Evolutionary conservation across 208 protist genomes (phyloP).

Genomic region (Trypanosoma rangeli): DNA sequence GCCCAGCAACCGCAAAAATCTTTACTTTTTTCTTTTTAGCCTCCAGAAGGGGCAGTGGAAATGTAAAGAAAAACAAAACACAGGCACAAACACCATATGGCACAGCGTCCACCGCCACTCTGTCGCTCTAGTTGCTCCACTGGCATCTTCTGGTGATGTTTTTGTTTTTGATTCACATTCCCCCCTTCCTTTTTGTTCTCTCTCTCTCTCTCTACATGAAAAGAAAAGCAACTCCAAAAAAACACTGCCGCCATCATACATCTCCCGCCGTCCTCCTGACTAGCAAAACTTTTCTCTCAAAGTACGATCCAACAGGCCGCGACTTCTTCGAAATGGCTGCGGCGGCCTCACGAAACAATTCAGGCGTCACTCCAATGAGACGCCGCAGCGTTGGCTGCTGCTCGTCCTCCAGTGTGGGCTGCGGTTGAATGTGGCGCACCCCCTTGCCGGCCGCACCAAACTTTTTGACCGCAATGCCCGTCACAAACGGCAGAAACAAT

Average conservation of each 20-base stretch:
- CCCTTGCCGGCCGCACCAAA: slow-evolving; percentile 31
- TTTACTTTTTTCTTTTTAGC: too few relatives aligned
- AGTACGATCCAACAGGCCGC: slow-evolving; percentile 55
- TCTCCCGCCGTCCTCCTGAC: neutral
- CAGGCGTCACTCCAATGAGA: slow-evolving; percentile 61
- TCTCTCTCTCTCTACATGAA: neutral
- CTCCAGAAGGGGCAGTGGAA: neutral
- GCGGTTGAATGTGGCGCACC: slow-evolving; percentile 50
- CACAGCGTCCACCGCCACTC: too few relatives aligned
- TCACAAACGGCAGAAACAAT: slow-evolving; percentile 70
- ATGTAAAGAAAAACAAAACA: slow-evolving; percentile 16
- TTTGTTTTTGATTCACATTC: too few relatives aligned
- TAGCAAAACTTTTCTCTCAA: slow-evolving; percentile 16
- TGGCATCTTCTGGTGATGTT: too few relatives aligned
- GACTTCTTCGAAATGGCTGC: slow-evolving; percentile 29
- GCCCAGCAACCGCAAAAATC: neutral
- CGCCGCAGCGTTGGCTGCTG: slow-evolving; percentile 47
- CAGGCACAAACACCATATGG: neutral
- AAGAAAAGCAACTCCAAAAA: neutral
- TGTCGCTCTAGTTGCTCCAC: too few relatives aligned
- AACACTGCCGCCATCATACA: neutral
- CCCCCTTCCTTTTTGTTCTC: neutral
- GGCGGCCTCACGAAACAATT: slow-evolving; percentile 47
- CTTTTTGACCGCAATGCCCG: slow-evolving; percentile 64
- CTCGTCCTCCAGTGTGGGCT: slow-evolving; percentile 59